Base-by-base conservation (phyloP, 352 stramenopile species). In the Phytophthora megakarya region DNA sequence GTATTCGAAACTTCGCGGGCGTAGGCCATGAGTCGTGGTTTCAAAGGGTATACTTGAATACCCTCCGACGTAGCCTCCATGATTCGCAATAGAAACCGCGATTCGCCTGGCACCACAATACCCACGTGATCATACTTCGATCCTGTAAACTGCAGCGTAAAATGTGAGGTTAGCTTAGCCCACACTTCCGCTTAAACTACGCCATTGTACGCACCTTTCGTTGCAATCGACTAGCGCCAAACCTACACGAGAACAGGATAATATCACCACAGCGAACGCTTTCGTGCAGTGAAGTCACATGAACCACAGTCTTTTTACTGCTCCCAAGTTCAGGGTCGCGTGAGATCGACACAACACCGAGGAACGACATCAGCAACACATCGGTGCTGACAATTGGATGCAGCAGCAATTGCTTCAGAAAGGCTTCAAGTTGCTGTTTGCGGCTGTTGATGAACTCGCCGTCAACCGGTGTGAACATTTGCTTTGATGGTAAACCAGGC, bases 51-150 rank as follows among this genome's bases (percentile, higher is more conserved):
- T 22, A 92, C 78, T 32, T 93, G 83, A 21, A 92, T 92, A 6
- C 86, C 86, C 30, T 92, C 84, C 0, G 79, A 84, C 0, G 86
- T 95, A 5, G 86, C 85, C 52, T 95, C 86, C 46, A 95, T 76
- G 22, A 95, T 88, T 1, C 83, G 76, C n/a, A 92, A 58, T 13
- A 92, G 63, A 8, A 82, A 74, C 0, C 59, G 70, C 0, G 83
- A 89, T 9, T 74, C 72, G 1, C 84, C 84, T 3, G 86, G 86
- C 0, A 93, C 82, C 13, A 95, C 84, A 15, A 95, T 89, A 0
- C 79, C 86, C 28, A 89, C 84, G 38, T 95, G 86, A 47, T 95
- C 86, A 48, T 93, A 95, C 48, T 80, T 88, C 2, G 84, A 74
- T 5, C 86, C 70, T 37, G 86, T 95, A 32, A 90, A 83, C 81